Evolutionary conservation across 345 rosid species (phyloP), one percentile per base, ranked within the genome.

Genomic region (Rubroshorea leprosula): DNA sequence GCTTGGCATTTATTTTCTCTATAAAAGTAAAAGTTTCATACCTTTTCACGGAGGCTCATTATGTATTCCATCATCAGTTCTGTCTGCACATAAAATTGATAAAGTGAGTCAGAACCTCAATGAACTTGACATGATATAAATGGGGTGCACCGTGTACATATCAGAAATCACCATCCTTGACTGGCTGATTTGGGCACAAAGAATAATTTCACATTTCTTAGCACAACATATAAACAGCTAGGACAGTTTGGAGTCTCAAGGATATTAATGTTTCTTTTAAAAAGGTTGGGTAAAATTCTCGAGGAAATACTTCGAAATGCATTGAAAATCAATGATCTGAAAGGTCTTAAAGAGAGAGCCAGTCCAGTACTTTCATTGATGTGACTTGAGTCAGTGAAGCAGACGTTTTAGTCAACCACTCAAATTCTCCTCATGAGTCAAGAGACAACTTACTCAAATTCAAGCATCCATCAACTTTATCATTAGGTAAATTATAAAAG

Each of bases 41-140:
- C 86, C 86, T 74, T 67, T 27, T 76, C 74, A n/a, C 60, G 69
- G 38, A 76, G 83, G 54, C 50, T 54, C 55, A 49, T 60, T 29
- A 68, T 3, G 35, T 67, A 53, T 16, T 69, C 79, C 69, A 63
- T 1, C 71, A 64, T 56, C 60, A 74, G 56, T 49, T 76, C 58
- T 24, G 26, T 62, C 83, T 78, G 76, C 76, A 63, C 19, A 51
- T 29, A 48, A 54, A 47, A 5, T 47, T 26, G 15, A 24, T 9
- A 24, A 11, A 57, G 20, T 8, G 45, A 41, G 12, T 24, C 18
- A 64, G 62, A 15, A 5, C 23, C 51, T 23, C 49, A 49, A 49
- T 10, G 35, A 16, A 47, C 15, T 15, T 21, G 9, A 45, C 18
- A 6, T 2, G 20, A 17, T 7, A 45, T 8, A 14, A 29, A n/a